phyloP scores from a whole-genome alignment of 2,329 filamentous ascomycete genomes.

The Elsinoe arachidis region DNA sequence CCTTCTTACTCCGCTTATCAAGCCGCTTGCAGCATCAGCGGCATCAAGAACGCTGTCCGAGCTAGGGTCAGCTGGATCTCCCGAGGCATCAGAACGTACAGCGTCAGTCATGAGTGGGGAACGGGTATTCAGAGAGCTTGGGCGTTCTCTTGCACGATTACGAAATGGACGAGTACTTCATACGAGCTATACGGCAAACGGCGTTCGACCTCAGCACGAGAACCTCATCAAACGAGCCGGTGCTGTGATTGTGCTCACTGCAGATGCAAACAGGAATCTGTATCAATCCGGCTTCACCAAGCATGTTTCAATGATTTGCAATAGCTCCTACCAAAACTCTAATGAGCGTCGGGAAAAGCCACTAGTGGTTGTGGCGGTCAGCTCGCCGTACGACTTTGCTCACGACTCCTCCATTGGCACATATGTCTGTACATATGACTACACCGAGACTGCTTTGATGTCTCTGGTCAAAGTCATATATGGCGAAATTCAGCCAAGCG shows the following conservation, averaged over 20 bases:
- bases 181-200: constrained; percentile 91
- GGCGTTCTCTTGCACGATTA: constrained; percentile 75
- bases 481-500: constrained; percentile 57
- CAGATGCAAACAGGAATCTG: constrained; percentile 85
- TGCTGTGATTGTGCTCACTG: constrained; percentile 82
- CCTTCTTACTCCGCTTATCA: constrained; percentile 79
- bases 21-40: constrained; percentile 82
- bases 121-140: constrained; percentile 82
- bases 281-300: constrained; percentile 95
- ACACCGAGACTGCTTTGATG: constrained; percentile 83
- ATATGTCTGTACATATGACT: constrained; percentile 93
- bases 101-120: constrained; percentile 79
- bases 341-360: constrained; percentile 72
- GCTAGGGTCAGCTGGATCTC: constrained; percentile 47
- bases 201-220: constrained; percentile 84
- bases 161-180: constrained; percentile 80
- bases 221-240: constrained; percentile 82
- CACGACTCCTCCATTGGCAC: constrained; percentile 86
- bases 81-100: constrained; percentile 49
- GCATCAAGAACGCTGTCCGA: constrained; percentile 64
- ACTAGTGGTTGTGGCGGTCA: constrained; percentile 82
- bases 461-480: constrained; percentile 77
- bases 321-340: constrained; percentile 61
- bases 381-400: constrained; percentile 92
- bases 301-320: constrained; percentile 92